phyloP scores from a whole-genome alignment of 2,329 filamentous ascomycete species.

The Aspergillus eucalypticola region DNA sequence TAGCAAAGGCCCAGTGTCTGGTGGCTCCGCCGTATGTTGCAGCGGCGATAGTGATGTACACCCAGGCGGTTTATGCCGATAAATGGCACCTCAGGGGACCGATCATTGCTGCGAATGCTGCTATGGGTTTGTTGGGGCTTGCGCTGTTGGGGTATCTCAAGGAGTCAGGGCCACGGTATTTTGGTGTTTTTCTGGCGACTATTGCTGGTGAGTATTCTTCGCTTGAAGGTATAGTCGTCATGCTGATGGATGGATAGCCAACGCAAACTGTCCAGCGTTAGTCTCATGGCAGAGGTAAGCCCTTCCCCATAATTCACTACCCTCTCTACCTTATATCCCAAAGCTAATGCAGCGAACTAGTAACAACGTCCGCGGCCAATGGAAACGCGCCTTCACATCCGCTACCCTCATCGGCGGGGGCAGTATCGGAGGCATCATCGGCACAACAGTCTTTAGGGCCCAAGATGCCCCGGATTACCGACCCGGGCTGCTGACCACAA shows the following conservation, averaged over 20 bases:
- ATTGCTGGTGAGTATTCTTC: slow-evolving; percentile 64
- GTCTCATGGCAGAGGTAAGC: slow-evolving; percentile 68
- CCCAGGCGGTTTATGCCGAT: slow-evolving; percentile 62
- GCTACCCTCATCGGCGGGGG: slow-evolving; percentile 62
- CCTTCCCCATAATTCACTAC: too few relatives aligned
- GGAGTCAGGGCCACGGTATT: slow-evolving; percentile 61
- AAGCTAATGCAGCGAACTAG: slow-evolving; percentile 39
- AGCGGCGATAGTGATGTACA: slow-evolving; percentile 69
- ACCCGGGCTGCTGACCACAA: slow-evolving; percentile 13
- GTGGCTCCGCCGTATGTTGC: slow-evolving; percentile 70
- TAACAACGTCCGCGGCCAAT: slow-evolving; percentile 82
- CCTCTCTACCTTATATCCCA: too few relatives aligned
- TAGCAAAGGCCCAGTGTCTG: slow-evolving; percentile 67
- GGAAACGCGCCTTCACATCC: slow-evolving; percentile 77
- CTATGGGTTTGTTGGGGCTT: slow-evolving; percentile 66
- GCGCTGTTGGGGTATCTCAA: slow-evolving; percentile 67
- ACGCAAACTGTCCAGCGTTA: slow-evolving; percentile 52
- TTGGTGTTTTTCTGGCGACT: slow-evolving; percentile 70
- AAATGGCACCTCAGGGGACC: slow-evolving; percentile 65
- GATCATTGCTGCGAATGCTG: slow-evolving; percentile 64
- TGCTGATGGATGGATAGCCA: not conserved
- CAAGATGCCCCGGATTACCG: slow-evolving; percentile 21
- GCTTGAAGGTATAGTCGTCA: not conserved
- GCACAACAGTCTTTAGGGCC: slow-evolving; percentile 16
- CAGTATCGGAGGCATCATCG: slow-evolving; percentile 20